Base-by-base conservation (phyloP, 768 basidiomycete genomes). In the Pseudohyphozyma bogoriensis region DNA sequence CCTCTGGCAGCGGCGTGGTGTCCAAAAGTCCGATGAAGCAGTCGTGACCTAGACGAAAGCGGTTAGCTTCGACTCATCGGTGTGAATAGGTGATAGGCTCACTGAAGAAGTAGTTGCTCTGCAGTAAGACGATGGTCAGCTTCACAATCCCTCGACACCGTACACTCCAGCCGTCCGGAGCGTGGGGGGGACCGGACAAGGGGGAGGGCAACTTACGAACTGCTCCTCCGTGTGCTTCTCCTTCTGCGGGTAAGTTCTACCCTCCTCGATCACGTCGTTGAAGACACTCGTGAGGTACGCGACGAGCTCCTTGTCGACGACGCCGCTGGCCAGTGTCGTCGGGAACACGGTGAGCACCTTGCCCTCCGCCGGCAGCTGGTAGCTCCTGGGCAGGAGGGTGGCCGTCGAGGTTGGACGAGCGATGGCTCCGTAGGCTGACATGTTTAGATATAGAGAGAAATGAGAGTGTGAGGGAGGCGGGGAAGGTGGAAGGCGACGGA, bases 191-290 rank as follows among this genome's bases (percentile, higher is more conserved):
- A 22, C 9, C 3, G 28, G 3, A 9, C n/a, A n/a, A n/a, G n/a
- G n/a, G n/a, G n/a, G n/a, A n/a, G n/a, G n/a, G 26, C 15, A 22
- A 91, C 73, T 89, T 89, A 15, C 78, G 73, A 90, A 95, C 4
- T 78, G 74, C 35, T 79, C 73, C 28, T 78, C 76, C 9, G 74
- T 72, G 58, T 78, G 72, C 22, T 70, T 66, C 12, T 71, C 73
- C 73, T 89, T 86, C 73, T 92, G 90, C 0, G 90, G 89, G 73
- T 92, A 93, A 11, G 90, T 89, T 63, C 76, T 69, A 2, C 91
- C 91, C 49, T 80, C 80, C 58, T 83, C 83, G 16, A 93, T 77
- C 67, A 86, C 87, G 55, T 78, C 77, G n/a, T 81, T 80, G 73
- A 93, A 92, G 1, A 67, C 51, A 10, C 42, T n/a, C 11, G 55